phyloP scores from a whole-genome alignment of 1,139 yeast genomes.

The Suhomyces chickasaworum region DNA sequence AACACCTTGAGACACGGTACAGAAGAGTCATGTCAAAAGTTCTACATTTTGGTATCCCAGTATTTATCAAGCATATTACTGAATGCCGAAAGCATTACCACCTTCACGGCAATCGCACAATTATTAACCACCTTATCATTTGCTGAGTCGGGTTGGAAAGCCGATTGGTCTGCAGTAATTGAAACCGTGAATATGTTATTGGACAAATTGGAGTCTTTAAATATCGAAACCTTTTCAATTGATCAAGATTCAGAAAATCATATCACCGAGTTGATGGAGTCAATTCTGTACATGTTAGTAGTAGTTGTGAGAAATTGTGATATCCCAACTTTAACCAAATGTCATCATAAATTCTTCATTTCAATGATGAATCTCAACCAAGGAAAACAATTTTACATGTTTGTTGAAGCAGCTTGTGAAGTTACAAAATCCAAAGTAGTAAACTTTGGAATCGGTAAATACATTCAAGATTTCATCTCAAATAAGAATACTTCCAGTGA shows the following conservation, averaged over 20 bases:
- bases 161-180: conserved; percentile 42
- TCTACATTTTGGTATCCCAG: conserved; percentile 41
- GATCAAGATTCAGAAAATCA: conserved; percentile 1
- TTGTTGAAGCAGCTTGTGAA: conserved; percentile 49
- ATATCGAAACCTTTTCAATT: neutral
- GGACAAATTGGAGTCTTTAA: conserved; percentile 10
- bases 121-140: conserved; percentile 50
- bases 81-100: conserved; percentile 13
- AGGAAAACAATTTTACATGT: conserved; percentile 47
- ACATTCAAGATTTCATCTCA: conserved; percentile 53
- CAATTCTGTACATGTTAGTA: conserved; percentile 45
- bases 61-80: conserved; percentile 21
- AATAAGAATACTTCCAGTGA: conserved; percentile 20
- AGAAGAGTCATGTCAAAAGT: conserved; percentile 50
- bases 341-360: conserved; percentile 47
- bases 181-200: conserved; percentile 19
- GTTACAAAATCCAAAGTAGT: conserved; percentile 47
- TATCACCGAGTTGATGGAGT: conserved; percentile 29
- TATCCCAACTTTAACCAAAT: conserved; percentile 48
- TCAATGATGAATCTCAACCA: conserved; percentile 31
- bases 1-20: conserved; percentile 66
- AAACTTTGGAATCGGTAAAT: conserved; percentile 47
- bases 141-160: conserved; percentile 69
- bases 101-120: conserved; percentile 29
- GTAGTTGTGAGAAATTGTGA: conserved; percentile 63